These are phyloP conservation scores for Cornus suecica DNA, from an alignment of 148 eudicot species.

Conservation along the genomic window DNA sequence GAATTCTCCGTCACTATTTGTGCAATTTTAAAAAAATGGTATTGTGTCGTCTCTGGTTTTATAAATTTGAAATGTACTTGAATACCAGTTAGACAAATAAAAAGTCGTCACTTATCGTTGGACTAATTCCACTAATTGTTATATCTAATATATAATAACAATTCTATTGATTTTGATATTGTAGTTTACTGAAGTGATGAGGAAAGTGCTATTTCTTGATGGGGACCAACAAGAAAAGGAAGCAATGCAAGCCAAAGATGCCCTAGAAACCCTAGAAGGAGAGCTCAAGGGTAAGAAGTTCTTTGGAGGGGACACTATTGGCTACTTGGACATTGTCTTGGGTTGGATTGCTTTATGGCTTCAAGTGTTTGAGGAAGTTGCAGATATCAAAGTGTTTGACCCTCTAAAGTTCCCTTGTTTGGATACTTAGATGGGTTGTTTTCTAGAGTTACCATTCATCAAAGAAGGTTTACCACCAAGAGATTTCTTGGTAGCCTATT, in stretches of 20 bases:
- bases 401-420: background rate
- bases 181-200: background rate
- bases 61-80: no score
- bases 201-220: background rate
- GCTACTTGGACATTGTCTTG: background rate
- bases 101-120: no score
- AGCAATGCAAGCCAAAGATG: background rate
- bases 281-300: slow-evolving; percentile 6
- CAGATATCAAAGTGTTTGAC: slow-evolving; percentile 1
- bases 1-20: no score
- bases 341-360: background rate
- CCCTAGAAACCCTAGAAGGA: background rate
- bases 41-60: no score
- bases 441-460: background rate
- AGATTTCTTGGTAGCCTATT: background rate
- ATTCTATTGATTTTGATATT: background rate
- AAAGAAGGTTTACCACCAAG: background rate
- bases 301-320: background rate
- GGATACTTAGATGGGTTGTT: background rate
- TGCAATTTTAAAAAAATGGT: no score
- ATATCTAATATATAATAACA: no score
- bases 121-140: no score
- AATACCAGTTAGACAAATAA: no score
- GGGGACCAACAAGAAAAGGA: background rate
- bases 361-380: background rate